Base-by-base conservation (phyloP, 2,329 filamentous ascomycete species). In the Fusarium setosum region DNA sequence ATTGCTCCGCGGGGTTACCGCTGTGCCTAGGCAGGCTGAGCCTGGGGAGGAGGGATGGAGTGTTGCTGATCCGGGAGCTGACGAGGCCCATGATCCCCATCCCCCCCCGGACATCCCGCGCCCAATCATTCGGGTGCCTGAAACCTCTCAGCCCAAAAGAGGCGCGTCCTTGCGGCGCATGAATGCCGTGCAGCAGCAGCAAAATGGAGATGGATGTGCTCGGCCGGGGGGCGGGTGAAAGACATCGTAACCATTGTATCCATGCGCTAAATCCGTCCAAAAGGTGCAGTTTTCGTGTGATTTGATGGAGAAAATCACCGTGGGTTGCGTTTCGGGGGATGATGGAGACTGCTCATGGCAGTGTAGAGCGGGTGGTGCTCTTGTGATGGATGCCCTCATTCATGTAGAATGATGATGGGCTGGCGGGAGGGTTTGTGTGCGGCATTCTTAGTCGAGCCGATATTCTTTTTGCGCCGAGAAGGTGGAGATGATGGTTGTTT, bases 51-150 rank as follows among this genome's bases (percentile, higher is more conserved):
- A 10, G 40, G 17, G 23, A 24, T 17, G n/a, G 58, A 23, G 38
- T 64, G 50, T 42, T 70, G 69, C 66, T 71, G 64, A 70, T 68
- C 66, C 55, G 51, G 66, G 49, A 67, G 68, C 68, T 69, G 68
- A 70, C 68, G 56, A 61, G 55, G 51, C 66, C 68, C 58, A 53
- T 66, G 61, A 59, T 65, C 61, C n/a, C n/a, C n/a, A n/a, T n/a
- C n/a, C n/a, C n/a, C n/a, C n/a, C n/a, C 63, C 63, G 64, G 68
- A 55, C 47, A 56, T 52, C 69, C 64, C 61, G 67, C 48, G 51
- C 34, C 65, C 60, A 68, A 59, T 71, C 66, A 67, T 40, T 41
- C 50, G n/a, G 32, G 57, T 63, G 62, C 45, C 49, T 44, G 52
- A 52, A 38, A 48, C 38, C 65, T 10, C 6, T 6, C 32, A 37